Percentiles rank a stretch among this genome's conserved stretches.
Conservation (phyloP, 305 asterid species). For the Fraxinus dipetala region DNA sequence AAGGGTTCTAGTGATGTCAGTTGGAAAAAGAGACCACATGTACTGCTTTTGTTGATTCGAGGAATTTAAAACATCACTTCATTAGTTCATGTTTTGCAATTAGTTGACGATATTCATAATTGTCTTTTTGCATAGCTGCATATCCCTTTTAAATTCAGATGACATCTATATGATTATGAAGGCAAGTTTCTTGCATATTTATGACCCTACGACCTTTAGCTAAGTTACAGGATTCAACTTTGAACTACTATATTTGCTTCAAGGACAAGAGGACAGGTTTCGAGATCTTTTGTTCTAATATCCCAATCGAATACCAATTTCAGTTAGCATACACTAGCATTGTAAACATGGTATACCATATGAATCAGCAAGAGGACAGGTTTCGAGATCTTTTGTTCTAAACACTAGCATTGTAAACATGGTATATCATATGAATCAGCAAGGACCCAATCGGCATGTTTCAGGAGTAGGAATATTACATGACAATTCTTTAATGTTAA, state of each 20-base stretch:
- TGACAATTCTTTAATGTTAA: not conserved
- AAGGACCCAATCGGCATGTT: not conserved
- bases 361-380: not conserved
- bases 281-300: not conserved
- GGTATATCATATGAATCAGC: not conserved
- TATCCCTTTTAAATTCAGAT: not conserved
- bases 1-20: conserved; percentile 2
- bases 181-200: not conserved
- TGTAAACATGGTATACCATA: not conserved
- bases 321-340: not conserved
- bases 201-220: not conserved
- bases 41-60: not conserved
- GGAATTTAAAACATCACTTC: not conserved
- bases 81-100: not conserved
- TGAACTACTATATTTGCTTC: not conserved
- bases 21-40: not conserved
- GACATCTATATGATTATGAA: not conserved
- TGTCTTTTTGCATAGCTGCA: not conserved
- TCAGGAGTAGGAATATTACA: not conserved
- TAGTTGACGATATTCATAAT: not conserved
- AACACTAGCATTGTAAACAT: not conserved
- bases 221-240: not conserved
- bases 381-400: not conserved
- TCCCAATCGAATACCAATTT: not conserved
- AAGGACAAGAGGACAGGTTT: not conserved